These are phyloP conservation scores for Schoenoplectus tabernaemontani DNA, from an alignment of 202 grass and related monocot species.

Conservation along the genomic window DNA sequence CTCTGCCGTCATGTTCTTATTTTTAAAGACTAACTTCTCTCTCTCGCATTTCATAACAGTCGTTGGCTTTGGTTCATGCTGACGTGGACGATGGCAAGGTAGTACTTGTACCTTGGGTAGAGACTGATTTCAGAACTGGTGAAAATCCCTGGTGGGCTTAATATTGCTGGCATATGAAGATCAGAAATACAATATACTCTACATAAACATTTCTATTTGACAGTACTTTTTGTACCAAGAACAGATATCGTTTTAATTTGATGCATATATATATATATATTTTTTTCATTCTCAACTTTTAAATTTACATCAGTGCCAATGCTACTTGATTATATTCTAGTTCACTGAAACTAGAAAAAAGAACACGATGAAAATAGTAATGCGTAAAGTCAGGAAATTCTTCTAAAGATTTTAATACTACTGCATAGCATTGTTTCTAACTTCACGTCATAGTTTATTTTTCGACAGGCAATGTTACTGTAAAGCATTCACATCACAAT, in stretches of 20 bases:
- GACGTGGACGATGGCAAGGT: constrained; percentile 88
- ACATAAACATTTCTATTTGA: not conserved
- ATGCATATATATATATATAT: constrained; percentile 28
- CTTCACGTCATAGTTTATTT: not conserved
- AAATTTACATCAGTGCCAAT: not conserved
- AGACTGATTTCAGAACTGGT: constrained; percentile 92
- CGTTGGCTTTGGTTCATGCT: constrained; percentile 66
- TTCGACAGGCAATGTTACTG: not conserved
- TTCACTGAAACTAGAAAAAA: not conserved
- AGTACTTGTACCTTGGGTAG: constrained; percentile 71
- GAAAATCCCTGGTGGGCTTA: constrained; percentile 76
- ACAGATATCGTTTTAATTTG: not conserved
- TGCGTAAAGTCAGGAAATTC: constrained; percentile 9
- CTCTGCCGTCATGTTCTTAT: not conserved
- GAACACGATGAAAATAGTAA: too few relatives aligned
- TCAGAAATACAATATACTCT: constrained; percentile 1
- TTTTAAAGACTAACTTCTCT: not conserved
- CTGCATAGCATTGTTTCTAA: too few relatives aligned
- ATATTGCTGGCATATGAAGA: not conserved
- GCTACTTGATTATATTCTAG: not conserved
- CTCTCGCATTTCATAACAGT: constrained; percentile 36
- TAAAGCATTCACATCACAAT: too few relatives aligned
- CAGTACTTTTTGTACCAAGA: constrained; percentile 17
- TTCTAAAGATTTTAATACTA: too few relatives aligned
- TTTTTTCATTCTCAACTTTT: not conserved